Base-by-base conservation (phyloP, 352 stramenopile genomes). In the Pythium dissimile region DNA sequence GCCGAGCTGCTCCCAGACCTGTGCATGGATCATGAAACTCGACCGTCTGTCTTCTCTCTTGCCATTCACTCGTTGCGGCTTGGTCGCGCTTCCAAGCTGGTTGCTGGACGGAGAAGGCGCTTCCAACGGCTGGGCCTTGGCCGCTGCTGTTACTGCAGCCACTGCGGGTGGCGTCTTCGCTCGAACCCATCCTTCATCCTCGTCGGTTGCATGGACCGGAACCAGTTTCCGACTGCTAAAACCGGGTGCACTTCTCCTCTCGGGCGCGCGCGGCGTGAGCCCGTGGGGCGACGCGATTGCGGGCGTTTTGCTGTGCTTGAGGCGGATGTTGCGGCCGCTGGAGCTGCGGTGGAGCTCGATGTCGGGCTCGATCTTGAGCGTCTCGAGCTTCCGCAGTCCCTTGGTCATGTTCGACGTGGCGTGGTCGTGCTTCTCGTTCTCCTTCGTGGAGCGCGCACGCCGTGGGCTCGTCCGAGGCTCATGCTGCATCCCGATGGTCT, bases 21-120 rank as follows among this genome's bases (percentile, higher is more conserved):
- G 67, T 24, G 76, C 69, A 3, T 75, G 78, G 51, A 88, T 84
- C 16, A 74, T 80, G 43, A 86, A 88, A 39, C 78, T 88, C 47
- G 71, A 81, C n/a, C 78, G 73, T 35, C 75, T 64, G 21, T 86
- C 71, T 30, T 84, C 50, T 9, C 43, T 26, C 23, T 56, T 55
- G 13, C 30, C 30, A 24, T 50, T 66, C 3, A 44, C 43, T 10
- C 43, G 34, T 24, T 44, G 18, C 10, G 49, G 59, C 28, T 66
- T 66, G 8, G 50, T 7, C 3, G 20, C 26, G 50, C 59, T 66
- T 0, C 28, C 35, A 4, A 26, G 38, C 24, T 66, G 59, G 21
- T 66, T 66, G 27, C 30, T 60, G 13, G 3, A 5, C n/a, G 52
- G 52, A 5, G 54, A 54, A 26, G 46, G 37, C 16, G 37, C 39